Percentiles rank a stretch among this genome's conserved stretches.
Evolutionary conservation across 768 basidiomycete genomes (phyloP).

Genomic region (Suillus alpinus): DNA sequence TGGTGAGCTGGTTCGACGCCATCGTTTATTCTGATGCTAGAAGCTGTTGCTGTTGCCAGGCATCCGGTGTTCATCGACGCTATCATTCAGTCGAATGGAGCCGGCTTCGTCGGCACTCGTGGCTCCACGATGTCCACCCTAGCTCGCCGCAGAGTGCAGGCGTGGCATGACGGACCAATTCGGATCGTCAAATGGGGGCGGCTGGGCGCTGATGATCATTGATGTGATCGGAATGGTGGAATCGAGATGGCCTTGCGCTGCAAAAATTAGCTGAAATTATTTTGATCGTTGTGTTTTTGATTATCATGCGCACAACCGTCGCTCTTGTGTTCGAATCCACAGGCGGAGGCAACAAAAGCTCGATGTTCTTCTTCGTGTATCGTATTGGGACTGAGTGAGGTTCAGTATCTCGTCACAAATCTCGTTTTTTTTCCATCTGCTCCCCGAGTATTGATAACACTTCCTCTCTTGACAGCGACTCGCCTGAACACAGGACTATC

Average conservation of each 20-base stretch:
- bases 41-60: constrained; percentile 34
- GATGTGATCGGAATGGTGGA: background rate
- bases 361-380: constrained; percentile 42
- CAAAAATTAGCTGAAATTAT: background rate
- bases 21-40: background rate
- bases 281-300: background rate
- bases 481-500: too few species aligned
- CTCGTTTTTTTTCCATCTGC: too few species aligned
- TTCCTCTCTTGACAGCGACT: too few species aligned
- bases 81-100: constrained; percentile 61
- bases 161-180: constrained; percentile 58
- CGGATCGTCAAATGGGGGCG: constrained; percentile 58
- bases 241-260: background rate
- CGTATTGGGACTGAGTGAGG: constrained; percentile 33
- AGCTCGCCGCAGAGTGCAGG: constrained; percentile 61
- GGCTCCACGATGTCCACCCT: constrained; percentile 68
- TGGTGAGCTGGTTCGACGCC: constrained; percentile 37
- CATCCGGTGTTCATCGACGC: too few species aligned
- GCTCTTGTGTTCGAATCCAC: constrained; percentile 51
- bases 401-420: too few species aligned
- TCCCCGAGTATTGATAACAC: too few species aligned
- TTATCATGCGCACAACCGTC: constrained; percentile 18
- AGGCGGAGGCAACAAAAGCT: constrained; percentile 58
- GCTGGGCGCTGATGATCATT: constrained; percentile 58
- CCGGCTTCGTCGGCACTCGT: constrained; percentile 72